These are phyloP conservation scores for Camillea tinctor DNA, from an alignment of 2,329 filamentous ascomycete genomes.

Conservation along the genomic window DNA sequence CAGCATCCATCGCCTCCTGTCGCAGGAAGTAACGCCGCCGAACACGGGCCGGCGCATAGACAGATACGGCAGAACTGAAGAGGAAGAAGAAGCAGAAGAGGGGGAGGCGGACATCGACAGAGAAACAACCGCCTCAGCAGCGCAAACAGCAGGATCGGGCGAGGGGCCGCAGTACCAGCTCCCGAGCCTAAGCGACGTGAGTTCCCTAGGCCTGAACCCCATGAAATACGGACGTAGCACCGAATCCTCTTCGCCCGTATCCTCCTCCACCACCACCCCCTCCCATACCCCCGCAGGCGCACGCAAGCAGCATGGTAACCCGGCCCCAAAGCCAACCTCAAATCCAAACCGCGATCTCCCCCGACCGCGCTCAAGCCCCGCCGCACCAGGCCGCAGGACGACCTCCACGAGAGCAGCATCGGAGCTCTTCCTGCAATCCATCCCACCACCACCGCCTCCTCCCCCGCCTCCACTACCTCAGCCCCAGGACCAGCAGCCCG, in stretches of 20 bases:
- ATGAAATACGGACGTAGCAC: not conserved
- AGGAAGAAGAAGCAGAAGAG: not conserved
- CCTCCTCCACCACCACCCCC: not conserved
- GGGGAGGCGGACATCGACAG: not conserved
- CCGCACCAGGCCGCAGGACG: not conserved
- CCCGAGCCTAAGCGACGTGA: not conserved
- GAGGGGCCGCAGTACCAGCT: not conserved
- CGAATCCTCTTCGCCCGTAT: not conserved
- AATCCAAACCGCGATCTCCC: not conserved
- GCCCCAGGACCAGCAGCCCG: not conserved
- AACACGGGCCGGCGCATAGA: not conserved
- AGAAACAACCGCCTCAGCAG: not conserved
- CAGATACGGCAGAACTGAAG: not conserved
- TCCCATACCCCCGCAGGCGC: not conserved
- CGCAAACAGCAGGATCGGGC: not conserved
- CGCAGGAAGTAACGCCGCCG: not conserved
- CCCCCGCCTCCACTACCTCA: constrained; percentile 9
- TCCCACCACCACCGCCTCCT: not conserved
- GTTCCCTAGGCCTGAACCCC: not conserved
- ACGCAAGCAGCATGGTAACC: not conserved
- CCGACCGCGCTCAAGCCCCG: not conserved
- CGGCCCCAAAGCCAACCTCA: not conserved
- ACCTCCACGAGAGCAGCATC: not conserved
- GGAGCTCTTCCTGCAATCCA: not conserved
- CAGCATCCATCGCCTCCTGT: not conserved